phyloP scores from a whole-genome alignment of 495 filamentous ascomycete genomes.

The Penicillium paradoxum region DNA sequence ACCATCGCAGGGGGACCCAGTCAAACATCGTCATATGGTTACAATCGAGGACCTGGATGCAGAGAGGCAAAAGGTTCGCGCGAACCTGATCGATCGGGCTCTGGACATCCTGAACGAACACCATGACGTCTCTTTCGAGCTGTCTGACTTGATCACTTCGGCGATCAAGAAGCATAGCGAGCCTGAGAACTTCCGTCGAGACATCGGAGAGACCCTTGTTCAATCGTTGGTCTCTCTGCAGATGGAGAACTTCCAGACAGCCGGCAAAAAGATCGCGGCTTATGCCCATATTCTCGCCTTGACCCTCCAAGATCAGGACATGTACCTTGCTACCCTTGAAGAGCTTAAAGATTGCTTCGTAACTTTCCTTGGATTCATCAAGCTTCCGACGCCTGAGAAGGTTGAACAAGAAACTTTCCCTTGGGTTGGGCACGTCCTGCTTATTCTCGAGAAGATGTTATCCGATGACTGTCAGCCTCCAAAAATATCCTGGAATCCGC shows the following conservation, averaged over 20 bases:
- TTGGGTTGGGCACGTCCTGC: constrained; percentile 87
- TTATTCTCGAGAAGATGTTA: constrained; percentile 85
- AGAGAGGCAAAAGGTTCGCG: constrained; percentile 64
- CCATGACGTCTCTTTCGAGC: constrained; percentile 82
- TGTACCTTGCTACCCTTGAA: constrained; percentile 71
- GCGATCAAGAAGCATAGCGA: constrained; percentile 66
- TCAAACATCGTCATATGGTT: constrained; percentile 34
- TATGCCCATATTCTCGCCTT: constrained; percentile 91
- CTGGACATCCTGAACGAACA: constrained; percentile 86
- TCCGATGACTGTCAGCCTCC: constrained; percentile 78
- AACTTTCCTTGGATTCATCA: constrained; percentile 74
- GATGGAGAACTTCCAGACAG: constrained; percentile 61
- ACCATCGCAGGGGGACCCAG: constrained; percentile 16
- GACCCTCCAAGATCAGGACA: constrained; percentile 73
- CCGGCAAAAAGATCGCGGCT: constrained; percentile 81
- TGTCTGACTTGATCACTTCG: constrained; percentile 77
- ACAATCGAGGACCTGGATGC: constrained; percentile 82
- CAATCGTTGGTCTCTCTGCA: constrained; percentile 82
- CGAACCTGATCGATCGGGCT: constrained; percentile 79
- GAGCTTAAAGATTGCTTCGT: constrained; percentile 74
- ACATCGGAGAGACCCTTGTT: constrained; percentile 77
- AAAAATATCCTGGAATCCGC: constrained; percentile 66
- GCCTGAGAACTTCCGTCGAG: constrained; percentile 57
- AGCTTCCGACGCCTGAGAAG: constrained; percentile 54
- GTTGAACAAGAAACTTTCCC: constrained; percentile 70